Conservation (phyloP, 139 green algal genomes). For the Closterium sp. region DNA sequence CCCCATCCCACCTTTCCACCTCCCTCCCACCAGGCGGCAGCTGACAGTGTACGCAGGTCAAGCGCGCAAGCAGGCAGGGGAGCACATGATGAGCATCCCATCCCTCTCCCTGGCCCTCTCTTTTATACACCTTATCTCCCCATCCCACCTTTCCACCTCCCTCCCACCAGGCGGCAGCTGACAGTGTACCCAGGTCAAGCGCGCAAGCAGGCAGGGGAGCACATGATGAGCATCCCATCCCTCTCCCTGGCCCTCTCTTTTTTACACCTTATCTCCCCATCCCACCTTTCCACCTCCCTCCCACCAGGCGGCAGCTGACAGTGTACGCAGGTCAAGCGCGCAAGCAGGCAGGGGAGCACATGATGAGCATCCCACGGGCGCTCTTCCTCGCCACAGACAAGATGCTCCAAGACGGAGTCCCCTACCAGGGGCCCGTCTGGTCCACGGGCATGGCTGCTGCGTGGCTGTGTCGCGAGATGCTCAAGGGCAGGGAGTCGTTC, state of each 20-base stretch:
- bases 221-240: not conserved
- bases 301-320: not conserved
- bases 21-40: too few species aligned
- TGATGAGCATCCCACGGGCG: not conserved
- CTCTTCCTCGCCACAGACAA: not conserved
- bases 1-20: too few species aligned
- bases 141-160: not conserved
- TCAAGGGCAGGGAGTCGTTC: not conserved
- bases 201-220: not conserved
- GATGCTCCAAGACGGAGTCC: too few species aligned
- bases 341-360: not conserved
- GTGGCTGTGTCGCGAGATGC: not conserved
- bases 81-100: not conserved
- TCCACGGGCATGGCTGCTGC: too few species aligned
- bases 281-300: not conserved
- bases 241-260: too few species aligned
- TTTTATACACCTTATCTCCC: not conserved
- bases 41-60: too few species aligned
- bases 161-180: not conserved
- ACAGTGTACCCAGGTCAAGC: not conserved
- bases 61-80: too few species aligned
- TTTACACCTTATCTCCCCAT: not conserved
- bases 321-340: not conserved
- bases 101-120: too few species aligned
- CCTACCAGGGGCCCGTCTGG: too few species aligned